Conservation (phyloP, 2,329 filamentous ascomycete species). For the Nothophaeocryptopus gaeumannii region DNA sequence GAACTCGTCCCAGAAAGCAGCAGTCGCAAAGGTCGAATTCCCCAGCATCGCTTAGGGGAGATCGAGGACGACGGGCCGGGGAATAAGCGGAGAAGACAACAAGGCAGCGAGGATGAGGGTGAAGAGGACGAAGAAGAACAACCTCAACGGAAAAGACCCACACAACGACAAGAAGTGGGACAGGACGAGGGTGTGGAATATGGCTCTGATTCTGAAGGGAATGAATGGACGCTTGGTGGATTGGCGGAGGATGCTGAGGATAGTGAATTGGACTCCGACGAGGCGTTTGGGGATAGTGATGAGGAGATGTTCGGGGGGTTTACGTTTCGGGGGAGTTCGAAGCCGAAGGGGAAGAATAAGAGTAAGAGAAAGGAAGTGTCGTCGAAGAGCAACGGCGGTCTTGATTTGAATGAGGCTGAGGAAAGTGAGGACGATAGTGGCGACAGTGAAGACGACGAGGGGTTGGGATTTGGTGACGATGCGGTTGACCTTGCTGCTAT, state of each 20-base stretch:
- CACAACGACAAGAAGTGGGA: slow-evolving; percentile 24
- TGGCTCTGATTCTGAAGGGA: slow-evolving; percentile 80
- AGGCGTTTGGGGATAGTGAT: slow-evolving; percentile 86
- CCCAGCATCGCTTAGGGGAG: slow-evolving; percentile 58
- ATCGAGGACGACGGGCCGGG: slow-evolving; percentile 46
- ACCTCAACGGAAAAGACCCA: slow-evolving; percentile 33
- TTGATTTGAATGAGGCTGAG: slow-evolving; percentile 52
- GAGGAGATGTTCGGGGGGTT: slow-evolving; percentile 81
- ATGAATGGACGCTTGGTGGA: slow-evolving; percentile 77
- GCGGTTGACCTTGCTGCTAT: slow-evolving; percentile 62
- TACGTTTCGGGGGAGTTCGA: slow-evolving; percentile 61
- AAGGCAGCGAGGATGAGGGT: slow-evolving; percentile 51
- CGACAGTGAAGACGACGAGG: slow-evolving; percentile 51
- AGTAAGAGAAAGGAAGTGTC: slow-evolving; percentile 25
- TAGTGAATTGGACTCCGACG: slow-evolving; percentile 68
- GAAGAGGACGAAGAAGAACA: slow-evolving; percentile 40
- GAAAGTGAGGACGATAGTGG: slow-evolving; percentile 44
- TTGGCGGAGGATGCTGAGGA: slow-evolving; percentile 63
- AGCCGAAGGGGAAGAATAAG: slow-evolving; percentile 48
- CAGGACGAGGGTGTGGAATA: slow-evolving; percentile 58
- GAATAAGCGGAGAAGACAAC: slow-evolving; percentile 43
- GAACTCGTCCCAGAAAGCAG: slow-evolving; percentile 49
- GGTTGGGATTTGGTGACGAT: slow-evolving; percentile 54
- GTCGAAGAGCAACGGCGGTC: slow-evolving; percentile 42
- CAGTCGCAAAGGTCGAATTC: slow-evolving; percentile 53